Conservation (phyloP, 495 filamentous ascomycete species). For the Annulohypoxylon stygium region DNA sequence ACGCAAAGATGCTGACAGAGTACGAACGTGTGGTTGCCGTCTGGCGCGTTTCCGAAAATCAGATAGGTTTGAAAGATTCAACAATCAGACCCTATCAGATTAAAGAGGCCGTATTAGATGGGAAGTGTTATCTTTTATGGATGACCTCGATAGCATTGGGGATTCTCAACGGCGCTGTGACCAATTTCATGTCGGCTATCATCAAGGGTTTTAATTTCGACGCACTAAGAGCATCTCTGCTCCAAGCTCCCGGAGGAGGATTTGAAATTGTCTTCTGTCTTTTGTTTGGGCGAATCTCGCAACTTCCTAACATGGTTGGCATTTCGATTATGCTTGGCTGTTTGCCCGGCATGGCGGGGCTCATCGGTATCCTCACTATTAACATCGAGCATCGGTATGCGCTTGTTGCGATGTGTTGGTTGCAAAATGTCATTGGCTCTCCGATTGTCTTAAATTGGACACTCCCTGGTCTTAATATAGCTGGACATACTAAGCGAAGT, state of each 20-base stretch:
- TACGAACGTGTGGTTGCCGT: slow-evolving; percentile 47
- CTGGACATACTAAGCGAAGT: slow-evolving; percentile 54
- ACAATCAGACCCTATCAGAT: slow-evolving; percentile 56
- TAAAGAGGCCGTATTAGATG: slow-evolving; percentile 56
- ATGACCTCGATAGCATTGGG: slow-evolving; percentile 57
- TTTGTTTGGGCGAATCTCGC: slow-evolving; percentile 56
- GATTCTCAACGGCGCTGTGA: slow-evolving; percentile 61
- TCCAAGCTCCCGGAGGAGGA: slow-evolving; percentile 62
- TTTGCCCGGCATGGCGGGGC: slow-evolving; percentile 39
- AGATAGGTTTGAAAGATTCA: slow-evolving; percentile 46
- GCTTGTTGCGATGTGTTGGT: slow-evolving; percentile 67
- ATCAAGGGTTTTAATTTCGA: slow-evolving; percentile 59
- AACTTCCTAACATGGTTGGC: slow-evolving; percentile 53
- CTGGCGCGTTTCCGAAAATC: slow-evolving; percentile 48
- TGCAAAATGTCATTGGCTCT: slow-evolving; percentile 61
- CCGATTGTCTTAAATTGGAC: slow-evolving; percentile 54
- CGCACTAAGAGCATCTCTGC: slow-evolving; percentile 55
- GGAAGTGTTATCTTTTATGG: slow-evolving; percentile 56
- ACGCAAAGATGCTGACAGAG: slow-evolving; percentile 45
- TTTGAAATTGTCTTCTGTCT: slow-evolving; percentile 56
- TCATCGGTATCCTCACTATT: slow-evolving; percentile 46
- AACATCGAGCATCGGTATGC: slow-evolving; percentile 61
- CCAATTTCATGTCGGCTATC: slow-evolving; percentile 61
- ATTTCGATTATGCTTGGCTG: slow-evolving; percentile 43
- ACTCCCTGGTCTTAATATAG: slow-evolving; percentile 46